phyloP scores from a whole-genome alignment of 23 red algal genomes.

The Agarophyton chilense region DNA sequence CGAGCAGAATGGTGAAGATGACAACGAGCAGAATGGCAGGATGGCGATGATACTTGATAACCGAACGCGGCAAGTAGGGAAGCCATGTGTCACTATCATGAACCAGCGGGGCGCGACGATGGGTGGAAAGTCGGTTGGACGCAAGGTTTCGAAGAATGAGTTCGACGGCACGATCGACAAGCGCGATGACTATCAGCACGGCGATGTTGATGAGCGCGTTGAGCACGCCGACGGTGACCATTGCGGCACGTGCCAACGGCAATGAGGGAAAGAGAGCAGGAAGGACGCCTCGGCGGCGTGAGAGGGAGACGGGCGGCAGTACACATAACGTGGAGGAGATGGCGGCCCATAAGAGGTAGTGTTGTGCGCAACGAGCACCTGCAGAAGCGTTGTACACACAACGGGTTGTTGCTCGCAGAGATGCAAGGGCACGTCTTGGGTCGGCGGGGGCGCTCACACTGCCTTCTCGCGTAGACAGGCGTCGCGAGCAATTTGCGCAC shows the following conservation, averaged over 20 bases:
- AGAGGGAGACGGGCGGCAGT: background rate
- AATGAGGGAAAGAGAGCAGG: background rate
- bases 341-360: background rate
- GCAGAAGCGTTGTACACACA: no score
- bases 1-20: conserved; percentile 44
- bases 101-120: conserved; percentile 27
- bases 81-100: conserved; percentile 72
- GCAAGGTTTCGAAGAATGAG: conserved; percentile 58
- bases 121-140: background rate
- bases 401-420: no score
- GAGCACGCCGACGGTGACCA: conserved; percentile 48
- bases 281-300: background rate
- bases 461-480: no score
- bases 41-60: conserved; percentile 48
- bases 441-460: no score
- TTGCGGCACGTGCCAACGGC: background rate
- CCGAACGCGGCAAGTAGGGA: conserved; percentile 34
- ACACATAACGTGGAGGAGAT: background rate
- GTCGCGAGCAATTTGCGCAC: no score
- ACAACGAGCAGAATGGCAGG: conserved; percentile 33
- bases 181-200: conserved; percentile 19
- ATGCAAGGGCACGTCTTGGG: no score
- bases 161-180: conserved; percentile 40
- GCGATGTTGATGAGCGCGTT: conserved; percentile 34
- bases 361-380: no score